phyloP scores from a whole-genome alignment of 495 filamentous ascomycete species.

The Penicillium goetzii region DNA sequence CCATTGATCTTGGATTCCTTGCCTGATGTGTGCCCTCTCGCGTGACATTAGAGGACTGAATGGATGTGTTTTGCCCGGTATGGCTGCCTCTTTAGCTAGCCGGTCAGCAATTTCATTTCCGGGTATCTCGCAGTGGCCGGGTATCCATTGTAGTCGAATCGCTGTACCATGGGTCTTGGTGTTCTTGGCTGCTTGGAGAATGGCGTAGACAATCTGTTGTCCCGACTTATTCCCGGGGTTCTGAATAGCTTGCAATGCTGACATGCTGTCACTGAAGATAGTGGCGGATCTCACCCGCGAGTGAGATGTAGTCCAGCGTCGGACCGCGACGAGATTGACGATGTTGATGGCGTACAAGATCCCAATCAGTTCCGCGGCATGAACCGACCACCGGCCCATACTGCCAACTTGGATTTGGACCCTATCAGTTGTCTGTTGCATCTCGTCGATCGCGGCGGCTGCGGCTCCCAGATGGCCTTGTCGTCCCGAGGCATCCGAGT shows the following conservation, averaged over 20 bases:
- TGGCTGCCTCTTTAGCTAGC: conserved; percentile 12
- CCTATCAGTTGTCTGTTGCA: neutral
- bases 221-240: conserved; percentile 4
- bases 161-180: neutral
- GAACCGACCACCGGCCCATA: neutral
- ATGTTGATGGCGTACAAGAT: neutral
- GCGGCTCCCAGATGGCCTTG: conserved; percentile 22
- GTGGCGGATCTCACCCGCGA: neutral
- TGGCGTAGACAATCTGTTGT: conserved; percentile 2
- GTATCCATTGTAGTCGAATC: conserved; percentile 3
- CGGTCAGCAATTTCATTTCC: conserved; percentile 13
- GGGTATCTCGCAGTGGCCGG: conserved; percentile 2
- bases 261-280: conserved; percentile 2
- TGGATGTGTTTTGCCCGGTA: conserved; percentile 8
- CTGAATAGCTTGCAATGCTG: conserved; percentile 5
- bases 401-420: neutral
- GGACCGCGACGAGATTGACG: neutral
- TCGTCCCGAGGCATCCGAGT: conserved; percentile 28
- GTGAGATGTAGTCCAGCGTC: neutral
- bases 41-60: conserved; percentile 7
- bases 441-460: conserved; percentile 16
- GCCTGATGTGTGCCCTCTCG: conserved; percentile 4
- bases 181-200: neutral
- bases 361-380: neutral
- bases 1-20: conserved; percentile 1